Base-by-base conservation (phyloP, 2,329 filamentous ascomycete genomes). In the Talaromyces sp. region DNA sequence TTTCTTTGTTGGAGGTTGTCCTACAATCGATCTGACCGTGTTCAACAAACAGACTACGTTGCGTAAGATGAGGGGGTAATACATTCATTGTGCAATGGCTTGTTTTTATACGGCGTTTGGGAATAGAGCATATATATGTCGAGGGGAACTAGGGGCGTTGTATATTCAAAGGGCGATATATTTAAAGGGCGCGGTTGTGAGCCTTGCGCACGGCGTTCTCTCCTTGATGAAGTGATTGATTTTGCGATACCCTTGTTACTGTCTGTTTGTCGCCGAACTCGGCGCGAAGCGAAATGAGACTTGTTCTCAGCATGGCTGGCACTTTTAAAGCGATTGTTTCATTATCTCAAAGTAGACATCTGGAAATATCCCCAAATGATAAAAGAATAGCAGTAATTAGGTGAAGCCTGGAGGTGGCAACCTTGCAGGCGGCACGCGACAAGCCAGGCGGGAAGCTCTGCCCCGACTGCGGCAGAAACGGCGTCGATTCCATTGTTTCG, bases 11-110 rank as follows among this genome's bases (percentile, higher is more conserved):
- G 19, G 15, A 47, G 30, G 6, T 10, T 30, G 22, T 47, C n/a
- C 17, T 25, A 27, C 32, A 10, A 9, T 15, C 36, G 44, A 47
- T 11, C 44, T 47, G 44, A 47, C 19, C 19, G 19, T 25, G 9
- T 19, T 47, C 10, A 22, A 10, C 10, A 10, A 22, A 59, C 4
- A 90, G 87, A 85, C 87, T 67, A 82, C 87, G 11, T 77, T 90
- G 36, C 82, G 85, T 62, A 89, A 86, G 65, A 90, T 89, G 76
- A 88, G 88, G 72, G 87, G 87, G 65, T 89, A 77, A 85, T 65
- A 32, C 44, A 28, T 8, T 33, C 44, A 30, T 8, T 33, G 10
- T 44, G 8, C 33, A 47, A 44, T 59, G 47, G 30, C 27, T 58
- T 54, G 33, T 33, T 59, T 39, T 15, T 36, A 36, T 39, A 25